Evolutionary conservation across 345 rosid genomes (phyloP), one percentile per base, ranked within the genome.

Genomic region (Eucalyptus rudis): DNA sequence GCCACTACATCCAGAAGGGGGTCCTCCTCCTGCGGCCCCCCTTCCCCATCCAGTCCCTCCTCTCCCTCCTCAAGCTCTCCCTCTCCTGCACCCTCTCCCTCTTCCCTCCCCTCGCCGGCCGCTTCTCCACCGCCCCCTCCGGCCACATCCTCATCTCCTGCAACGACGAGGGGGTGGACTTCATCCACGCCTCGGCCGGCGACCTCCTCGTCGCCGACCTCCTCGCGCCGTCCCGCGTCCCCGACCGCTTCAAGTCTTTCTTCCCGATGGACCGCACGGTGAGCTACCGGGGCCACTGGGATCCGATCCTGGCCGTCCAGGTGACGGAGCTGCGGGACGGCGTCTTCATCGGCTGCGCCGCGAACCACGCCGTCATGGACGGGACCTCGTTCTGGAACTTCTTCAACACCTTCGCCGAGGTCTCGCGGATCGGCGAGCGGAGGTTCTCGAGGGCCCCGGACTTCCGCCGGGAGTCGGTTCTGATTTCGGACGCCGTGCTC

Each of bases 371-470:
- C 62, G 97, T 96, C 20, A 71, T 89, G 2, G 99, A 98, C 90
- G 99, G 99, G 3, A 98, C 99, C 6, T 98, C 99, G 15, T 91
- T 98, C 49, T 98, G 99, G 99, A 96, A 96, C 85, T 98, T 98
- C 94, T 95, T 98, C 45, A 98, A 98, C 83, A 94, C 95, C 1
- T 98, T 95, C 81, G 97, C 99, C 3, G 98, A 96, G 86, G 45
- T 96, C 49, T 89, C 97, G 12, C 94, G 95, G 88, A 66, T 43
- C 19, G 98, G 95, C 1, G 81, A 88, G 14, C 88, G 90, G 91
- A 91, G 62, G 87, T 89, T 93, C 52, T 51, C 95, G 2, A 90
- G 93, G 45, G 90, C 88, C 15, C 98, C 99, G 16, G 95, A 94
- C 90, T 98, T 98, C 85, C 71, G 93, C 66, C 94, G 99, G 87